Conservation (phyloP, 441 rosid genomes). For the Viola pubescens region DNA sequence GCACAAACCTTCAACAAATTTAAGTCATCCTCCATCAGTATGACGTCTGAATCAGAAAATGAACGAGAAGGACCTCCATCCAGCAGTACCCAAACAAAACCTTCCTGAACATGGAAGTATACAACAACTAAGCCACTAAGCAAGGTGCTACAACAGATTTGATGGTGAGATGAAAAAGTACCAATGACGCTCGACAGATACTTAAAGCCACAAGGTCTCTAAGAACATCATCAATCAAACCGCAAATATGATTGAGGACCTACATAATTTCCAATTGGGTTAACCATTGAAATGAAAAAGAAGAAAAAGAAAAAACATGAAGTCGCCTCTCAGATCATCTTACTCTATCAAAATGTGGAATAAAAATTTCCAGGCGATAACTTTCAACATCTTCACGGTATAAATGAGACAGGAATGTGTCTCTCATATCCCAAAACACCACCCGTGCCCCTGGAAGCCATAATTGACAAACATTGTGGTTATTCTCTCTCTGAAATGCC, state of each 20-base stretch:
- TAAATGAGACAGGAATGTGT: slow-evolving; percentile 55
- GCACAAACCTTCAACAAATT: slow-evolving; percentile 54
- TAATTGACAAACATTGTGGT: slow-evolving; percentile 10
- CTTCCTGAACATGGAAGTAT: slow-evolving; percentile 47
- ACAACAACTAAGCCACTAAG: slow-evolving; percentile 10
- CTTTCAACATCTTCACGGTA: slow-evolving; percentile 70
- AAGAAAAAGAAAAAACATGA: slow-evolving; percentile 1
- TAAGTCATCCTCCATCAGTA: slow-evolving; percentile 82
- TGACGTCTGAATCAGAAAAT: slow-evolving; percentile 72
- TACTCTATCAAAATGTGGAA: slow-evolving; percentile 75
- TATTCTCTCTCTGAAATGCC: slow-evolving; percentile 13
- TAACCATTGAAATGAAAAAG: not conserved
- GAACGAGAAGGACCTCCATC: slow-evolving; percentile 98
- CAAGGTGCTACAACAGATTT: slow-evolving; percentile 8
- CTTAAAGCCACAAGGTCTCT: slow-evolving; percentile 83
- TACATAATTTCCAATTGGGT: slow-evolving; percentile 22
- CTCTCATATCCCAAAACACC: slow-evolving; percentile 91
- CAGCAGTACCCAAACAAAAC: slow-evolving; percentile 73
- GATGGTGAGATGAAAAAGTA: slow-evolving; percentile 19
- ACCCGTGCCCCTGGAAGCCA: slow-evolving; percentile 61
- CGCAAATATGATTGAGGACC: slow-evolving; percentile 81
- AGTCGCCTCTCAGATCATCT: slow-evolving; percentile 21
- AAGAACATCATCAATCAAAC: slow-evolving; percentile 63
- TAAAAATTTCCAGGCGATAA: slow-evolving; percentile 72
- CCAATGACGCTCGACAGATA: slow-evolving; percentile 69